Conservation (phyloP, 2,329 filamentous ascomycete genomes). For the Fonsecaea nubica region DNA sequence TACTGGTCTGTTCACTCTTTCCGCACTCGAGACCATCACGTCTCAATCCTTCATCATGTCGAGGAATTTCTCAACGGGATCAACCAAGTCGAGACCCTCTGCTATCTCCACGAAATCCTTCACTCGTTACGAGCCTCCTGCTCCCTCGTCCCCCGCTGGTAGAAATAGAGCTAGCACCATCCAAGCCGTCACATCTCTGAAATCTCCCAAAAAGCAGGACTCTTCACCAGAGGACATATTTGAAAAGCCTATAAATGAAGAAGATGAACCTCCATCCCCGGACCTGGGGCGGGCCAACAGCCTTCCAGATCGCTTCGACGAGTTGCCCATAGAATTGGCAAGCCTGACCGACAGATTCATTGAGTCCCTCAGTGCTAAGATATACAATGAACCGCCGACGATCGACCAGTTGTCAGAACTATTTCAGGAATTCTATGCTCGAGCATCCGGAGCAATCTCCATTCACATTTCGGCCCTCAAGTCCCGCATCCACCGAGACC, state of each 20-base stretch:
- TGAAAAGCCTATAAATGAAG: conserved; percentile 48
- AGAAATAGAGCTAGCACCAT: conserved; percentile 41
- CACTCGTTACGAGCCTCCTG: conserved; percentile 45
- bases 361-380: conserved; percentile 84
- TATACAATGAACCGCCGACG: conserved; percentile 80
- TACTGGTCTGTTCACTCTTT: conserved; percentile 10
- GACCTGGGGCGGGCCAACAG: conserved; percentile 43
- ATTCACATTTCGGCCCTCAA: conserved; percentile 85
- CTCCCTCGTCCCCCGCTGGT: conserved; percentile 36
- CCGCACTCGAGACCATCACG: background rate
- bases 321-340: conserved; percentile 91
- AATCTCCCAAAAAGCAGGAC: conserved; percentile 37
- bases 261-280: conserved; percentile 43
- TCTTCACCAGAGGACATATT: conserved; percentile 50
- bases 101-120: conserved; percentile 50
- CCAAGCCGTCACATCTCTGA: conserved; percentile 30
- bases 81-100: conserved; percentile 42
- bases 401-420: conserved; percentile 82
- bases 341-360: conserved; percentile 93
- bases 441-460: conserved; percentile 79
- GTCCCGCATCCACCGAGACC: conserved; percentile 73
- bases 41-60: conserved; percentile 59
- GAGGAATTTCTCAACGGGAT: conserved; percentile 30
- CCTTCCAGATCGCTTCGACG: conserved; percentile 74
- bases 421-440: conserved; percentile 92